Percentiles rank a stretch among this genome's conserved stretches.
Conservation (phyloP, 148 eudicot genomes). For the Nepenthes mirabilis region DNA sequence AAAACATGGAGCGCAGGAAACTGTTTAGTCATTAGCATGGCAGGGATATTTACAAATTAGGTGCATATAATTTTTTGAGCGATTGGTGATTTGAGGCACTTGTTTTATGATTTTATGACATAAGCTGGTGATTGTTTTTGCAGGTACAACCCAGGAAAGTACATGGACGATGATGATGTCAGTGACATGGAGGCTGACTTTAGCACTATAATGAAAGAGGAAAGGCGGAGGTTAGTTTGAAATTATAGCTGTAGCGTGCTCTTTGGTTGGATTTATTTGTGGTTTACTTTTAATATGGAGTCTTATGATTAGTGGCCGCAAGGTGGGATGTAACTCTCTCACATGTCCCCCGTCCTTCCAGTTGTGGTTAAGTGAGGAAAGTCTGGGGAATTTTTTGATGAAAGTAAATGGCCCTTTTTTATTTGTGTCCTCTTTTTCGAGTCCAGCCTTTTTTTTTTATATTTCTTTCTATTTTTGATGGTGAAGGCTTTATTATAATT, state of each 20-base stretch:
- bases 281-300: background rate
- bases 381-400: too few relatives aligned
- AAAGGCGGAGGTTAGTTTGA: slow-evolving; percentile 51
- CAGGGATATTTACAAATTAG: background rate
- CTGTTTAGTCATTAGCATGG: too few relatives aligned
- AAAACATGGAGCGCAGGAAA: background rate
- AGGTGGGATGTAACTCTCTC: too few relatives aligned
- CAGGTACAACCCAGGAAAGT: slow-evolving; percentile 48
- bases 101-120: background rate
- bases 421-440: background rate
- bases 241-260: background rate
- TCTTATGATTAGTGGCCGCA: background rate
- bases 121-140: slow-evolving; percentile 3
- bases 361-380: too few relatives aligned
- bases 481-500: too few relatives aligned
- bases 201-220: slow-evolving; percentile 44
- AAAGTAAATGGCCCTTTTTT: too few relatives aligned
- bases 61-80: background rate
- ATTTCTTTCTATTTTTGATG: too few relatives aligned
- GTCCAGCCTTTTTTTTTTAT: too few relatives aligned
- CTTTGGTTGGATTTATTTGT: too few relatives aligned
- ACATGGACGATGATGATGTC: slow-evolving; percentile 27
- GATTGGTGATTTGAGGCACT: background rate
- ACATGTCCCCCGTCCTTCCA: too few relatives aligned
- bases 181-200: slow-evolving; percentile 66